Evolutionary conservation across 768 basidiomycete species (phyloP).

Genomic region (Russula foetens): DNA sequence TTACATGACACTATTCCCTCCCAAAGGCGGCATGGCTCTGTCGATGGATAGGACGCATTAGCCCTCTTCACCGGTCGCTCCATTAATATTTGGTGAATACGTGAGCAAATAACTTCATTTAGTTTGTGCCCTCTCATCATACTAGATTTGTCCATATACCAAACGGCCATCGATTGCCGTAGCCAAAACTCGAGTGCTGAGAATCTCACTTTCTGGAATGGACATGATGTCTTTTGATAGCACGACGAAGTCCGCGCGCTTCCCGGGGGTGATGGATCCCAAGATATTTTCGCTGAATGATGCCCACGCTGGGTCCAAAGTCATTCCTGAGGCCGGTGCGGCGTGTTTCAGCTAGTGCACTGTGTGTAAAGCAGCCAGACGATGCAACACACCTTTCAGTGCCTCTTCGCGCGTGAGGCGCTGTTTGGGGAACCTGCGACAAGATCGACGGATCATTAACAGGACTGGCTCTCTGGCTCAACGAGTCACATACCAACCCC

Average conservation of each 20-base stretch:
- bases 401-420: slow-evolving; percentile 69
- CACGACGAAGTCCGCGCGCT: slow-evolving; percentile 80
- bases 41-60: neutral
- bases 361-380: neutral
- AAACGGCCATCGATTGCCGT: slow-evolving; percentile 72
- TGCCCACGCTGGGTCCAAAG: slow-evolving; percentile 80
- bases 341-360: neutral
- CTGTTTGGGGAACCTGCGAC: slow-evolving; percentile 72
- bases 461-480: neutral
- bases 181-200: slow-evolving; percentile 57
- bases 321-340: slow-evolving; percentile 52
- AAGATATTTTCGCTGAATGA: slow-evolving; percentile 66
- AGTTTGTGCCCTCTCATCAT: neutral
- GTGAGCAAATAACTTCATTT: slow-evolving; percentile 1
- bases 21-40: neutral
- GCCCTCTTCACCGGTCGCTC: slow-evolving; percentile 2
- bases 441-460: neutral
- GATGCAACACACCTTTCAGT: slow-evolving; percentile 45
- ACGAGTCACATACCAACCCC: slow-evolving; percentile 58
- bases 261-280: slow-evolving; percentile 74
- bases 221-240: slow-evolving; percentile 78
- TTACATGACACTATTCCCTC: neutral
- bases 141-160: slow-evolving; percentile 35
- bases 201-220: slow-evolving; percentile 47
- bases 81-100: neutral